Evolutionary conservation across 1,284 basidiomycete species (phyloP), one percentile per base, ranked within the genome.

Genomic region (Ceratobasidium sp.): DNA sequence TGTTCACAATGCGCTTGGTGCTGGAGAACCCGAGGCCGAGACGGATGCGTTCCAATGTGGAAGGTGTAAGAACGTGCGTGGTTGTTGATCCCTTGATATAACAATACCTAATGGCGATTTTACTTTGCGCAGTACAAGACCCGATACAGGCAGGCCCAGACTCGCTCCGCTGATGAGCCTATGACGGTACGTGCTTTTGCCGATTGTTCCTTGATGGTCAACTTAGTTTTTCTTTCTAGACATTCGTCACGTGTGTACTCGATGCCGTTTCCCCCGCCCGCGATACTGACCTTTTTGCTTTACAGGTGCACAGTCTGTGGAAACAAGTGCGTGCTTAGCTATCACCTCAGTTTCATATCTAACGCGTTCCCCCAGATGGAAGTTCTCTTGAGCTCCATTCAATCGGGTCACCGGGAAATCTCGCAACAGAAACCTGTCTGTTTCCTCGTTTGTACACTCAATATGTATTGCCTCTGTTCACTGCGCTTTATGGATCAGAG

Each of bases 41-140:
- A 99, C 97, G 0, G 94, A 96, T 74, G 94, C 94, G 0, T 99
- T 99, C 91, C 94, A 98, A 78, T 99, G 97, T 76, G 85, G 87
- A 20, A 87, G 93, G 75, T 99, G 96, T 87, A 93, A 93, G 73
- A 89, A 93, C 83, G 87, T 85, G 55, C 58, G 80, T 74, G 29
- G 12, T 31, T 40, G 31, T 0, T 52, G 32, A n/a, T n/a, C n/a
- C n/a, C n/a, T n/a, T 58, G 15, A 32, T 52, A 15, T 47, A 38
- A 6, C 38, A 34, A 65, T 10, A 13, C 34, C 13, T 31, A 7
- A 29, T 69, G 69, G n/a, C 58, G 54, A 31, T 49, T 31, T 40
- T 15, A 40, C 72, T 17, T 10, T 56, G 69, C 74, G n/a, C 74
- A 92, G 87, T 82, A 92, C 74, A 93, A 94, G 81, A 94, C 93